Conservation (phyloP, 2,329 filamentous ascomycete species). For the Spiromastix sp. region DNA sequence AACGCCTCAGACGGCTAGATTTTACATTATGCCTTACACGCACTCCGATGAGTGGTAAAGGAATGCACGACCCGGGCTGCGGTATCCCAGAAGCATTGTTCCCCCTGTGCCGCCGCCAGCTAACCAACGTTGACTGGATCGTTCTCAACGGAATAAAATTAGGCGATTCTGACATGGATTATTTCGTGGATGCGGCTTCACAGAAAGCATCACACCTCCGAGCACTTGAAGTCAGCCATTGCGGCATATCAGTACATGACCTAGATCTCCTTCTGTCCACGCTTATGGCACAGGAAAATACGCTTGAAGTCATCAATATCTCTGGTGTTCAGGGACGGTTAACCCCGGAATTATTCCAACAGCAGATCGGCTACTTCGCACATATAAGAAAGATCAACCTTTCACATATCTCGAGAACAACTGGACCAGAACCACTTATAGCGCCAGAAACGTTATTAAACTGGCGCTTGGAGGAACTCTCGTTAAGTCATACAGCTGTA, state of each 20-base stretch:
- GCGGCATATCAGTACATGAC: slow-evolving; percentile 41
- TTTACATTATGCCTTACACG: slow-evolving; percentile 53
- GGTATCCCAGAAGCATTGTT: slow-evolving; percentile 61
- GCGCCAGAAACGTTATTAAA: slow-evolving; percentile 54
- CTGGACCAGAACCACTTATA: slow-evolving; percentile 53
- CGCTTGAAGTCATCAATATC: slow-evolving; percentile 56
- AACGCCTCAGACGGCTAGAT: slow-evolving; percentile 52
- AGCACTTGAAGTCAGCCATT: slow-evolving; percentile 57
- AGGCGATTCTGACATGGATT: slow-evolving; percentile 60
- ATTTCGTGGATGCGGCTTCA: slow-evolving; percentile 56
- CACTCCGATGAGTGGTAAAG: slow-evolving; percentile 40
- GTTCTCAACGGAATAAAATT: slow-evolving; percentile 57
- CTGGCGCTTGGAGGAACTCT: slow-evolving; percentile 57
- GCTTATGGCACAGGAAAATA: slow-evolving; percentile 53
- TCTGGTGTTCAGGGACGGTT: slow-evolving; percentile 57
- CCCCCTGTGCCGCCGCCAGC: slow-evolving; percentile 54
- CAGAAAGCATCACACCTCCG: slow-evolving; percentile 55
- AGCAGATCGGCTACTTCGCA: slow-evolving; percentile 56
- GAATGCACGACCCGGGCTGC: slow-evolving; percentile 51
- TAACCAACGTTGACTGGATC: slow-evolving; percentile 63
- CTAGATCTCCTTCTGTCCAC: slow-evolving; percentile 52
- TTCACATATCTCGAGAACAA: slow-evolving; percentile 54
- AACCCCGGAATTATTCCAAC: slow-evolving; percentile 53
- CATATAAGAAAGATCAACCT: slow-evolving; percentile 57
- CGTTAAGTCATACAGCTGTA: slow-evolving; percentile 51